phyloP scores from a whole-genome alignment of 352 stramenopile species.

The Globisporangium alternatum region DNA sequence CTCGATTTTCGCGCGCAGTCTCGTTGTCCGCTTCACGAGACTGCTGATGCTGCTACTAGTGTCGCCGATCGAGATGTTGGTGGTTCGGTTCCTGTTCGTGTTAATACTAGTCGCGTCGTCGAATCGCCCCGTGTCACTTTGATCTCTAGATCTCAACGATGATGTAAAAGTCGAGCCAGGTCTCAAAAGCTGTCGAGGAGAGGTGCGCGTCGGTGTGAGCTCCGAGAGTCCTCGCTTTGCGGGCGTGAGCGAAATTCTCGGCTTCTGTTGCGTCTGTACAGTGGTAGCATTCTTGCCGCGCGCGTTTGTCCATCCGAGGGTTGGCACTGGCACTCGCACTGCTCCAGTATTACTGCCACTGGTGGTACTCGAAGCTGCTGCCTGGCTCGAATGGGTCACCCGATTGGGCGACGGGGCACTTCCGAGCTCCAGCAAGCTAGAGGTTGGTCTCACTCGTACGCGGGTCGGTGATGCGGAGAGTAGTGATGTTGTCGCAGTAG shows the following conservation, averaged over 20 bases:
- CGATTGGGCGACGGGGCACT: constrained; percentile 11
- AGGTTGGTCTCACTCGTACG: constrained; percentile 4
- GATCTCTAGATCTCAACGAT: neutral
- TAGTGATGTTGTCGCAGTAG: neutral
- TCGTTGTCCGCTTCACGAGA: constrained; percentile 7
- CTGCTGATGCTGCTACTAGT: constrained; percentile 5
- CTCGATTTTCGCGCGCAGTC: neutral
- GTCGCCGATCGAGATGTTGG: neutral
- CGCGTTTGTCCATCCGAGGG: constrained; percentile 7
- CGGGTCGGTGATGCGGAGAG: constrained; percentile 1
- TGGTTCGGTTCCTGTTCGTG: constrained; percentile 2
- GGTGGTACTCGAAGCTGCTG: neutral
- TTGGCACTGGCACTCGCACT: neutral
- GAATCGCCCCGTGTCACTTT: neutral
- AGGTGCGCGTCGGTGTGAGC: constrained; percentile 10
- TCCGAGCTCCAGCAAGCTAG: constrained; percentile 7
- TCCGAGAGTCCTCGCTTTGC: neutral
- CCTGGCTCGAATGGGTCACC: neutral
- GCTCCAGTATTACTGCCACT: neutral
- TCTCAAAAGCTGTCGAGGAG: constrained; percentile 3
- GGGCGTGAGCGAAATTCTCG: constrained; percentile 9
- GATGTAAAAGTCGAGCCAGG: neutral
- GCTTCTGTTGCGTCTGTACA: neutral
- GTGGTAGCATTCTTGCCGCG: neutral
- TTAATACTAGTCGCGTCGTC: neutral